Evolutionary conservation across 2,329 filamentous ascomycete species (phyloP), one percentile per base, ranked within the genome.

Genomic region (Fusarium proliferatum): DNA sequence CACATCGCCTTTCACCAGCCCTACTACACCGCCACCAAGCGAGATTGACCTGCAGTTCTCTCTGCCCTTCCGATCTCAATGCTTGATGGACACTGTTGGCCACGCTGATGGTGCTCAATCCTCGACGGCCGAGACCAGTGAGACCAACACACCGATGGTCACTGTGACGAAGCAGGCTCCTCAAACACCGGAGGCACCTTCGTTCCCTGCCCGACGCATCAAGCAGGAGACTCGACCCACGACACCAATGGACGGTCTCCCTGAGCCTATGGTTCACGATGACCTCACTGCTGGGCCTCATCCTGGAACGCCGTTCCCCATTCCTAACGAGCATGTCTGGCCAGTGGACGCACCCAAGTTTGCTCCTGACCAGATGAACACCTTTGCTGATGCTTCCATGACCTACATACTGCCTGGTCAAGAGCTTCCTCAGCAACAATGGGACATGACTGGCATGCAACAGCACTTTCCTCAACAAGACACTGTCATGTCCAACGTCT

Each of bases 11-110:
- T 84, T 83, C 61, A 82, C 80, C 19, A 80, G 77, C 19, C 76
- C 78, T 26, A 78, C 71, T 61, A 82, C 81, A 17, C 82, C 82
- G 9, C 82, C 82, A 26, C 82, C 82, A 11, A 79, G 78, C 63
- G 82, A 84, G 69, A 81, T 84, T 52, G 82, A 84, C 56, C 61
- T 79, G 43, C 82, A 83, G 74, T 84, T 84, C 71, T 77, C 82
- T 61, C 77, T 83, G 39, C 82, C 82, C 9, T 79, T 80, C 62
- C 79, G 81, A 61, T 82, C 79, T 52, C 78, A 81, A 61, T 84
- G 82, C 70, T 68, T 81, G 45, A 76, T 81, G 69, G 81, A 82
- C 67, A 76, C 80, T 15, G 75, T 81, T 21, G 77, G 78, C 34
- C 78, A 82, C 41, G 66, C 73, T 12, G 66, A 77, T n/a, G 64